Base-by-base conservation (phyloP, 2,329 filamentous ascomycete species). In the Fusarium sp. region DNA sequence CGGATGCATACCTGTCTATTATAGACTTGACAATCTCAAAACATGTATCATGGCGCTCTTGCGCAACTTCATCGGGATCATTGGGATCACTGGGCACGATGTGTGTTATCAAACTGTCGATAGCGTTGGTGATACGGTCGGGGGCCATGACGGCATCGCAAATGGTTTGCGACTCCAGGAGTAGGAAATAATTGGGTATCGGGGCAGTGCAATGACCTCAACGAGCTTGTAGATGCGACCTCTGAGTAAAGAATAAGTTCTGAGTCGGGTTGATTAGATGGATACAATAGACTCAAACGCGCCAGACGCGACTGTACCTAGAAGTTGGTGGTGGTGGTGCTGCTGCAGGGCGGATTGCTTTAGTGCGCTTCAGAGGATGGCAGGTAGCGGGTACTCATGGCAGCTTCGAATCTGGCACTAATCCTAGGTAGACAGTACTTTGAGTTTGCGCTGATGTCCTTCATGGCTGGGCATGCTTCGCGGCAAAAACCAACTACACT, bases 21-120 rank as follows among this genome's bases (percentile, higher is more conserved):
- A 87, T 83, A 27, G 81, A 80, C 75, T 83, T 84, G 65, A 86
- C 84, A 44, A 86, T 79, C 57, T 84, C 80, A 65, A 88, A 87
- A 75, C 83, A 85, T 69, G 88, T 86, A 69, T 92, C 89, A 77
- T 93, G 89, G 68, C 91, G 89, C 74, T 91, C 85, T 77, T 94
- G 89, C 22, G 89, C 88, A 11, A 83, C 81, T n/a, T 88, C 89
- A 68, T 93, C 89, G 76, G 90, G 88, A 73, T 93, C 90, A 70
- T 88, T 83, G 43, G 88, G 85, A 69, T 90, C 86, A 52, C 86
- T 83, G 59, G 92, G 92, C 59, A 96, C 85, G 63, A 95, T 84
- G 77, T 92, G 91, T 75, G 90, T 85, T 78, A 97, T 90, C 77
- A 97, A 86, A 81, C 91, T 91, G 79, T 92, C 89, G 78, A 97